Base-by-base conservation (phyloP, 2,329 filamentous ascomycete genomes). In the Colletotrichum sp. region DNA sequence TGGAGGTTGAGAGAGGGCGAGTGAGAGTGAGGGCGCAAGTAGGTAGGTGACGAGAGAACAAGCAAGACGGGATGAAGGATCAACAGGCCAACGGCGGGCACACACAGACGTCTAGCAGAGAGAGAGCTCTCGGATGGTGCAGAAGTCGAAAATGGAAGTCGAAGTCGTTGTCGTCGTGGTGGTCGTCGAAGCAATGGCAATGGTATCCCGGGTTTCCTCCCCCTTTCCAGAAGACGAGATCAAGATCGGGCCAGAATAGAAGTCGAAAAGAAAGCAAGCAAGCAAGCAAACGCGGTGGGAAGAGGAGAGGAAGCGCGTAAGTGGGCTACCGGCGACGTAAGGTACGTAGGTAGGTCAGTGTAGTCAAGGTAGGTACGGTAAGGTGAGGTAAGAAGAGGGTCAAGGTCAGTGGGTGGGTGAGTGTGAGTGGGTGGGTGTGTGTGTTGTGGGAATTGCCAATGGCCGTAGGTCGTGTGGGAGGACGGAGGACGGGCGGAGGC, bases 261-360 rank as follows among this genome's bases (percentile, higher is more conserved):
- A 68, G 57, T 49, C 26, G 44, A 72, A 72, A 67, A 63, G 39
- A 36, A 72, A 39, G 32, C 60, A 76, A 63, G 73, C 44, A 49
- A 49, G 44, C 44, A 49, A 52, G 44, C 44, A 52, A 52, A 49
- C 64, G 70, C 70, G 34, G 69, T 63, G 36, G 57, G 70, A 76
- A 76, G 69, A 68, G 59, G 73, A 69, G 59, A 62, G 64, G 73
- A 73, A 49, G 73, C 73, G 70, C 64, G 73, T 44, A 65, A 64
- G 57, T 71, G 65, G 44, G 70, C 55, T 68, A 32, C 36, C 59
- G 32, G 66, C 55, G 32, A 69, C 55, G 71, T 55, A 59, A 36
- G 71, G 62, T 44, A 75, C 39, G 39, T 44, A 64, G 73, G 69
- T 52, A 67, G 34, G 34, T 36, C 34, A 36, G 34, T 36, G 32